phyloP scores from a whole-genome alignment of 140 eudicot genomes.

The Senecio squalidus region DNA sequence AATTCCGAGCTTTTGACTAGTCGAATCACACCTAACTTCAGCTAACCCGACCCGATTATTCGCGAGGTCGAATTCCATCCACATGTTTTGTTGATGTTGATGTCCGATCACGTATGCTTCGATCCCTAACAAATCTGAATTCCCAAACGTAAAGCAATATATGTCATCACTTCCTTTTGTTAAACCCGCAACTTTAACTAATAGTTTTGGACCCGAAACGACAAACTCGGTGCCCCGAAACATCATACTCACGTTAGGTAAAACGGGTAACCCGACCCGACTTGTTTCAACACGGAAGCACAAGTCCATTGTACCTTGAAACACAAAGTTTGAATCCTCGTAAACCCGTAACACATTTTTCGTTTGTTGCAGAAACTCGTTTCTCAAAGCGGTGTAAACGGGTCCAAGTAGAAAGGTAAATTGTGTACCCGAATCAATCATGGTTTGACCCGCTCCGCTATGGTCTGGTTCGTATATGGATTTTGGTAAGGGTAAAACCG shows the following conservation, averaged over 20 bases:
- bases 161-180: constrained; percentile 46
- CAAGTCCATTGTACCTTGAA: constrained; percentile 85
- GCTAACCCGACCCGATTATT: constrained; percentile 74
- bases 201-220: constrained; percentile 49
- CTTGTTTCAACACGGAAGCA: constrained; percentile 53
- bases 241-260: constrained; percentile 69
- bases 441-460: constrained; percentile 94
- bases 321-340: constrained; percentile 64
- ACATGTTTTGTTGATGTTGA: constrained; percentile 81
- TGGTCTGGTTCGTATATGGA: constrained; percentile 69
- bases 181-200: constrained; percentile 51
- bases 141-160: constrained; percentile 86
- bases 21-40: constrained; percentile 69
- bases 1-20: constrained; percentile 55
- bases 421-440: constrained; percentile 92
- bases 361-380: constrained; percentile 58
- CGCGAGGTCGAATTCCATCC: constrained; percentile 82
- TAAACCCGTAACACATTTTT: constrained; percentile 42
- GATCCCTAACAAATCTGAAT: constrained; percentile 70
- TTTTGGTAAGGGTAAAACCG: constrained; percentile 58
- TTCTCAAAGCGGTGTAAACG: constrained; percentile 55
- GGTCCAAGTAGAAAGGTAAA: constrained; percentile 72
- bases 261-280: constrained; percentile 36
- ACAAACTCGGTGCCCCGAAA: constrained; percentile 69
- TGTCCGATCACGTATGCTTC: constrained; percentile 82